Evolutionary conservation across 2,329 filamentous ascomycete species (phyloP), one percentile per base, ranked within the genome.

Genomic region (Herpomyces periplanetae): DNA sequence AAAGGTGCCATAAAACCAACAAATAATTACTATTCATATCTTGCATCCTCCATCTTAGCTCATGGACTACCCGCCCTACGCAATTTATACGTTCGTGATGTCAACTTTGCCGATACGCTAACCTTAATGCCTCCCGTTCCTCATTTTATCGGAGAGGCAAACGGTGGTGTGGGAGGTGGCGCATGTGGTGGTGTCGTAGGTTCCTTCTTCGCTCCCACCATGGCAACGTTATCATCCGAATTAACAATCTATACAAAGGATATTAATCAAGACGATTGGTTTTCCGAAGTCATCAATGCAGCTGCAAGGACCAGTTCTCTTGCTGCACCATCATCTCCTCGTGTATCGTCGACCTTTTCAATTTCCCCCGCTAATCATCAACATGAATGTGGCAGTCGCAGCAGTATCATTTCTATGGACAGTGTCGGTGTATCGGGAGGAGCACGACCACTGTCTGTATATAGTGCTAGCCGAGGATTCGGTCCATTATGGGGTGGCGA

Each of bases 11-110:
- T 47, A 19, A 38, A 43, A 1, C 43, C 48, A 1, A 40, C 44
- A 4, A 39, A 42, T 10, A 50, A 47, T 8, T 84, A 87, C 41
- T 85, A 88, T 37, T 52, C 55, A 24, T 87, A 87, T 37, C 52
- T 91, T 9, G 59, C 68, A 11, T 52, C 52, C n/a, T 85, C 68
- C 0, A 51, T 91, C 13, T 53, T 80, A 24, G 51, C 56, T 8
- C 62, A 61, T 25, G 51, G 55, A 4, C 47, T 91, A 4, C 69
- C 71, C 1, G 51, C 49, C 13, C 47, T 91, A 5, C 49, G 49
- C 13, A 52, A 59, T 10, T 50, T 91, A 4, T 88, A 84, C 34
- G 75, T 88, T 8, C 62, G 68, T 19, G 71, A 88, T 30, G 53
- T 62, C 11, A 47, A 53, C 19, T 87, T 91, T 33, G 59, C 71